phyloP scores from a whole-genome alignment of 139 green algal genomes.

The Ettlia oleoabundans region DNA sequence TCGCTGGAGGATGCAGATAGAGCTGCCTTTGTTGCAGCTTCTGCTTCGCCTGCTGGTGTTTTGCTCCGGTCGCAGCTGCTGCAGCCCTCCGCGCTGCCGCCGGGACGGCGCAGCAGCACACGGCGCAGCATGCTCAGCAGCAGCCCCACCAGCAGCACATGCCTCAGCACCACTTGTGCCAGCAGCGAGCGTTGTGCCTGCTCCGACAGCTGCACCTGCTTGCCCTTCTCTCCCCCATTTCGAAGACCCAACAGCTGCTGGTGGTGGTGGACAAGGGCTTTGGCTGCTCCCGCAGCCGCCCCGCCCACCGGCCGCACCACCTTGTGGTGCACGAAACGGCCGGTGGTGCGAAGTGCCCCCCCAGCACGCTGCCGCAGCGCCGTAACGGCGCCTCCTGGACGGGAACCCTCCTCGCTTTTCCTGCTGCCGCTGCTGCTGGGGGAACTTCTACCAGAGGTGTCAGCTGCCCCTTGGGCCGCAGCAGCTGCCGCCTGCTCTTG shows the following conservation, averaged over 20 bases:
- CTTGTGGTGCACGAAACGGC: not conserved
- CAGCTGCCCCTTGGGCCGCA: not conserved
- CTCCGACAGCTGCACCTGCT: not conserved
- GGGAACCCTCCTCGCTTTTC: no score
- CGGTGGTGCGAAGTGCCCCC: not conserved
- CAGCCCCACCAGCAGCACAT: conserved; percentile 35
- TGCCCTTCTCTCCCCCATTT: not conserved
- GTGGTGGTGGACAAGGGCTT: not conserved
- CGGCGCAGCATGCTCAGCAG: conserved; percentile 29
- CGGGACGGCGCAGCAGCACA: conserved; percentile 1
- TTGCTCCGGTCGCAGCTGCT: not conserved
- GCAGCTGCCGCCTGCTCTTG: not conserved
- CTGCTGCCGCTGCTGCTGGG: not conserved
- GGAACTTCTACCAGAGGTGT: not conserved
- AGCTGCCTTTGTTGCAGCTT: no score
- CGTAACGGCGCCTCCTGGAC: no score
- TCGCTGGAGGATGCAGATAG: no score
- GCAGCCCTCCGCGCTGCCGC: not conserved
- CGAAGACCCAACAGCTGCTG: not conserved
- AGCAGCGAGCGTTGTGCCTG: conserved; percentile 16
- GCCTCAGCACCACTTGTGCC: conserved; percentile 16
- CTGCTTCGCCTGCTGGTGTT: no score
- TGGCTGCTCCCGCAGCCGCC: not conserved
- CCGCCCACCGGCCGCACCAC: conserved; percentile 7
- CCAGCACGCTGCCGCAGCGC: not conserved